These are phyloP conservation scores for Linderina pennispora DNA, from an alignment of 192 early-diverging fungal species.

Conservation along the genomic window DNA sequence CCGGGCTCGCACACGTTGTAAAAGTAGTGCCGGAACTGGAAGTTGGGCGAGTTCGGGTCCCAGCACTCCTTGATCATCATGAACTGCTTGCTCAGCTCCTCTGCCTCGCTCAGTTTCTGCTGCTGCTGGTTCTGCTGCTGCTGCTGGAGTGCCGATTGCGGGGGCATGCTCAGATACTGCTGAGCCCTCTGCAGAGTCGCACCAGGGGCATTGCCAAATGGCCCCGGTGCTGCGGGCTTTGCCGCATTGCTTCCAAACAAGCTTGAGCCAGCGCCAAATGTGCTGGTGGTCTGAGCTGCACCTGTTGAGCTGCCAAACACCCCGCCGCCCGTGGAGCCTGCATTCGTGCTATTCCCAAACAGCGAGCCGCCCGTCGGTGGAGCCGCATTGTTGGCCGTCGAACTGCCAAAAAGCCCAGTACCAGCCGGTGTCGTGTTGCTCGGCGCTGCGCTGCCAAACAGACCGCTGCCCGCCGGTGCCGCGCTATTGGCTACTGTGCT, in stretches of 20 bases:
- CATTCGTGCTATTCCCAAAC: no score
- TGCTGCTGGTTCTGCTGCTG: slow-evolving; percentile 3
- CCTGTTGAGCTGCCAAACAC: slow-evolving; percentile 16
- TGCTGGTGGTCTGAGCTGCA: neutral
- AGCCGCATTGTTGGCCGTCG: no score
- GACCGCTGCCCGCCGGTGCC: no score
- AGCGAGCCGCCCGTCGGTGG: neutral
- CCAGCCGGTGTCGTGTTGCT: no score
- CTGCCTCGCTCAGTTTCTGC: slow-evolving; percentile 21
- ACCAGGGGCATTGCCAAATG: no score
- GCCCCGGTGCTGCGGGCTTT: slow-evolving; percentile 26
- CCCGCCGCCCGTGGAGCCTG: slow-evolving; percentile 1
- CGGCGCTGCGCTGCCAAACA: no score
- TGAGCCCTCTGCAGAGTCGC: no score
- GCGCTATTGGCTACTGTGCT: no score
- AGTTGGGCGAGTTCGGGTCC: slow-evolving; percentile 70
- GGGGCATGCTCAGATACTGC: no score
- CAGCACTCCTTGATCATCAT: slow-evolving; percentile 65
- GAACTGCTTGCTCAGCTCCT: slow-evolving; percentile 55
- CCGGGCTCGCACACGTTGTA: slow-evolving; percentile 89
- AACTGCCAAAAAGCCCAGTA: neutral
- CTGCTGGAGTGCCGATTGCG: slow-evolving; percentile 39
- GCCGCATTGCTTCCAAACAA: no score
- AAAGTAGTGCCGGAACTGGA: slow-evolving; percentile 90
- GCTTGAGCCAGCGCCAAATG: neutral